These are phyloP conservation scores for Apocynum venetum DNA, from an alignment of 257 asterid species.

Conservation along the genomic window DNA sequence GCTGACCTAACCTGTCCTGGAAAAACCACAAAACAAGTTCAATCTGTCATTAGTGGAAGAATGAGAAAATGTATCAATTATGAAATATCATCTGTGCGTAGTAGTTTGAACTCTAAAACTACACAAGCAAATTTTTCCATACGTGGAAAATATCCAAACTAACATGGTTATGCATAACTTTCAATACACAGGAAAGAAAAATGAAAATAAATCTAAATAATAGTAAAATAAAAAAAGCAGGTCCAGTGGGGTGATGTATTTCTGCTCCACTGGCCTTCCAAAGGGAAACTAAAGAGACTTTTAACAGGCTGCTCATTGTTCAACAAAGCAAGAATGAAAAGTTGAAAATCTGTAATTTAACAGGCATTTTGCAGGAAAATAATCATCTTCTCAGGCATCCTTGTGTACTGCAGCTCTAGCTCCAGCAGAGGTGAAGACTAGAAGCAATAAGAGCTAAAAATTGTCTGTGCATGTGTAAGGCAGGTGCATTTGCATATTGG, in stretches of 20 bases:
- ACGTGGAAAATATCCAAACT: not conserved
- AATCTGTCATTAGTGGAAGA: not conserved
- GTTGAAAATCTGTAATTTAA: not conserved
- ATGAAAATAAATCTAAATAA: not conserved
- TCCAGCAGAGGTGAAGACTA: not conserved
- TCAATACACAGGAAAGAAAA: not conserved
- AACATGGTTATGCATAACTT: not conserved
- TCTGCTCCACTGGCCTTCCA: not conserved
- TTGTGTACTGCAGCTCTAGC: not conserved
- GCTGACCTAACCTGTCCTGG: conserved; percentile 53
- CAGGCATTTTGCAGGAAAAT: no score
- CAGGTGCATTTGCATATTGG: not conserved
- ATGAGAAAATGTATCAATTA: not conserved
- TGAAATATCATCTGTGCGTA: not conserved
- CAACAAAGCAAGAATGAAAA: not conserved
- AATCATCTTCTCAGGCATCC: not conserved
- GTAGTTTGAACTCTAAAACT: not conserved
- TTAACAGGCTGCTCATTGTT: not conserved
- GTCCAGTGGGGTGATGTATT: not conserved
- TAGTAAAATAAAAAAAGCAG: not conserved
- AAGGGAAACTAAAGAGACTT: not conserved
- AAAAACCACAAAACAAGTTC: conserved; percentile 6
- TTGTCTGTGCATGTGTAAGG: not conserved
- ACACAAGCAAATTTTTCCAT: not conserved
- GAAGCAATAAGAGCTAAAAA: not conserved